Evolutionary conservation across 2,329 filamentous ascomycete species (phyloP), one percentile per base, ranked within the genome.

Genomic region (Talaromyces atroroseus): DNA sequence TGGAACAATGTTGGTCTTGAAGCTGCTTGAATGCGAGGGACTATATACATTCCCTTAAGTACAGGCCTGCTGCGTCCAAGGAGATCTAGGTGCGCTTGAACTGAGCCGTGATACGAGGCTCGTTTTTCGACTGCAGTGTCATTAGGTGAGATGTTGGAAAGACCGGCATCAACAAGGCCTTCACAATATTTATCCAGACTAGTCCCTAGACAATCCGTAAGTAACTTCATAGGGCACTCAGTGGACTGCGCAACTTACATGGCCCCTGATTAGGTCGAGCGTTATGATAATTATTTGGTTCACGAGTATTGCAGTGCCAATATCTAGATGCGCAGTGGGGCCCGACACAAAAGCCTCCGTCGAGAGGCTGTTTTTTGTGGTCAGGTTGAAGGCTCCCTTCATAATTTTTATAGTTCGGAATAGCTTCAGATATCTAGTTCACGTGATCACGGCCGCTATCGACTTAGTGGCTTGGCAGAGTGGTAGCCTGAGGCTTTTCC

Each of bases 91-190:
- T 76, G 72, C 56, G 60, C 64, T 56, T 69, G 16, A 38, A 71
- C 61, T 16, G 69, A 68, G 29, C 72, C 71, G 38, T 72, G 65
- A 58, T 73, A 76, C 29, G 59, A 62, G 59, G 66, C 64, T 44
- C 59, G 64, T 53, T 61, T 62, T 29, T 63, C 47, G 46, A 51
- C 45, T 10, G 59, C 23, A 23, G 59, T 7, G 49, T 63, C 60
- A 7, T 55, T 54, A 52, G 59, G 62, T 46, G 71, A 70, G 47
- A 76, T 60, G 42, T 66, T 67, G 14, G 71, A 71, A 55, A 74
- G 60, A 45, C 71, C 71, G 38, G 65, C 61, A 61, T 77, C 73
- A 32, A 76, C 65, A 34, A 76, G 67, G 42, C 70, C 71, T 42
- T 71, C 59, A 53, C 62, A 65, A 56, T 72, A 76, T 61, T 61